Conservation (phyloP, 1,284 basidiomycete species). For the Spongiforma sp. region DNA sequence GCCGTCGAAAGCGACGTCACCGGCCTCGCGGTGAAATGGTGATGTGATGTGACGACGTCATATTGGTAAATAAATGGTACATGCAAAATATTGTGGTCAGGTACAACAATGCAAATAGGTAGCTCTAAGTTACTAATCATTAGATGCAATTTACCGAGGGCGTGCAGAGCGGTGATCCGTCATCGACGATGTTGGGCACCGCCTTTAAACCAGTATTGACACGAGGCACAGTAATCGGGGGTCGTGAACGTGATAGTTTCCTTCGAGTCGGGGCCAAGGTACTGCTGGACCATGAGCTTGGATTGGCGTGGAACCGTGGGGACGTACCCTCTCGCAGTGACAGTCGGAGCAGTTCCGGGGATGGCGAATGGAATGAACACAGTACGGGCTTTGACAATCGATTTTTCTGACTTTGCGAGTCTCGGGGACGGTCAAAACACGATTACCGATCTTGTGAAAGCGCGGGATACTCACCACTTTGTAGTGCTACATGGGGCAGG, state of each 20-base stretch:
- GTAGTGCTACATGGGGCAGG: constrained; percentile 50
- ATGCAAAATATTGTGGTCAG: constrained; percentile 15
- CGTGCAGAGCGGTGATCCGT: constrained; percentile 17
- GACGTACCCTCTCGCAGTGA: constrained; percentile 52
- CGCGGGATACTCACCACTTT: constrained; percentile 46
- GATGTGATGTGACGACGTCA: constrained; percentile 31
- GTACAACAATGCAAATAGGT: constrained; percentile 30
- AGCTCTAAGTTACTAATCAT: constrained; percentile 36
- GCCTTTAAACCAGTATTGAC: constrained; percentile 67
- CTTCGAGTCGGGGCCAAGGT: constrained; percentile 67
- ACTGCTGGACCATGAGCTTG: constrained; percentile 46
- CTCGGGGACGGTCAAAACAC: constrained; percentile 40
- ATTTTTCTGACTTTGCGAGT: constrained; percentile 62
- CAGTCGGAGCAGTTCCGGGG: constrained; percentile 58
- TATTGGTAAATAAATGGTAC: constrained; percentile 9
- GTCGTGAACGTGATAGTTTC: constrained; percentile 61
- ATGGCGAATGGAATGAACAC: constrained; percentile 62
- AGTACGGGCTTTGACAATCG: constrained; percentile 65
- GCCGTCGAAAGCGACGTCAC: constrained; percentile 89
- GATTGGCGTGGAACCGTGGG: constrained; percentile 13
- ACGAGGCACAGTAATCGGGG: constrained; percentile 63
- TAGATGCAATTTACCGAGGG: constrained; percentile 19
- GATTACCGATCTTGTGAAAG: neutral
- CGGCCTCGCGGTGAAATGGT: constrained; percentile 87
- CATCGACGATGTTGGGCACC: constrained; percentile 38